Evolutionary conservation across 2,329 filamentous ascomycete genomes (phyloP).

Genomic region (Aspergillus ochraceoroseus): DNA sequence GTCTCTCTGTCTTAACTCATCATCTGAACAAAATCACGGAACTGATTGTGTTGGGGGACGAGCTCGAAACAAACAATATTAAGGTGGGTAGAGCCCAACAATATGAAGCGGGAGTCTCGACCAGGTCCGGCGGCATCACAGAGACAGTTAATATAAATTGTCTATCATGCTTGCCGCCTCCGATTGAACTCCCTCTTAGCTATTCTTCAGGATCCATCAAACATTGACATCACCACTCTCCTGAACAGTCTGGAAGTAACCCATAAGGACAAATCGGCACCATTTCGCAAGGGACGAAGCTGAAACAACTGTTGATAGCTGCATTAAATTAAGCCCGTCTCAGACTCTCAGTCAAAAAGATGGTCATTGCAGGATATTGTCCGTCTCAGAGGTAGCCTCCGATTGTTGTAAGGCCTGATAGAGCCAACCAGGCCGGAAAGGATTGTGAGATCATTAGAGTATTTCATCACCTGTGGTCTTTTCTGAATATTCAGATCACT

Average conservation of each 20-base stretch:
- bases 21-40: background rate
- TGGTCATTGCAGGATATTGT: too few species aligned
- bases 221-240: background rate
- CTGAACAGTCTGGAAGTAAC: background rate
- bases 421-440: too few species aligned
- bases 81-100: slow-evolving; percentile 21
- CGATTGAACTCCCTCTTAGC: slow-evolving; percentile 3
- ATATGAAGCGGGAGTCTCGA: slow-evolving; percentile 22
- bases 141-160: slow-evolving; percentile 4
- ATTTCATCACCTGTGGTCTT: too few species aligned
- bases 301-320: too few species aligned
- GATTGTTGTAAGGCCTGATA: too few species aligned
- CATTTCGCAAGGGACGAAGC: too few species aligned
- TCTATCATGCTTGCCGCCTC: background rate
- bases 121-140: slow-evolving; percentile 5
- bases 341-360: too few species aligned
- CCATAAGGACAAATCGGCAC: too few species aligned
- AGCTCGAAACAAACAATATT: slow-evolving; percentile 26
- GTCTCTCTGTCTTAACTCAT: slow-evolving; percentile 3
- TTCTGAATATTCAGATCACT: too few species aligned
- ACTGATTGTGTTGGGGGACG: slow-evolving; percentile 7
- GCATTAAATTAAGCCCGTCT: too few species aligned
- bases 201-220: background rate
- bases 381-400: too few species aligned
- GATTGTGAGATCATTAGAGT: too few species aligned